These are phyloP conservation scores for Cymbopogon flexuosus DNA, from an alignment of 202 grass and related monocot species.

Conservation along the genomic window DNA sequence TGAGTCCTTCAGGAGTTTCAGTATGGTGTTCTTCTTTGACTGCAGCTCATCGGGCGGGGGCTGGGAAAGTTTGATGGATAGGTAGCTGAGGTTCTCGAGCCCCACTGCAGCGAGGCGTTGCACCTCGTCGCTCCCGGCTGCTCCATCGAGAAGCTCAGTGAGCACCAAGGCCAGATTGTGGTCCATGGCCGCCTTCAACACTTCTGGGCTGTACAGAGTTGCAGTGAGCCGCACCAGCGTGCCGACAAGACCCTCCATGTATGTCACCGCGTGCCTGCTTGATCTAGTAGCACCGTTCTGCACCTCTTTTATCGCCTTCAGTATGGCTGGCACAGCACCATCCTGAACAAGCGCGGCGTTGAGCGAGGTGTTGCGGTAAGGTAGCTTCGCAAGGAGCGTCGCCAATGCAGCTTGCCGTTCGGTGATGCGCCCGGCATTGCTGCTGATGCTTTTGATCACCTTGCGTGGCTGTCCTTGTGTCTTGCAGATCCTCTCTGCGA, in stretches of 20 bases:
- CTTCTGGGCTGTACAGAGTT: conserved; percentile 62
- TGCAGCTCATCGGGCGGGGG: conserved; percentile 35
- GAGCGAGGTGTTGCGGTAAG: conserved; percentile 63
- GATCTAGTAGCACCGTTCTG: conserved; percentile 36
- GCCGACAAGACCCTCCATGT: conserved; percentile 68
- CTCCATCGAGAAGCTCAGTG: conserved; percentile 41
- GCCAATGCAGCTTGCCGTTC: conserved; percentile 53
- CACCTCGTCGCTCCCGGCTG: conserved; percentile 50
- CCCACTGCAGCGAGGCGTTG: conserved; percentile 64
- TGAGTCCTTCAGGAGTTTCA: conserved; percentile 37
- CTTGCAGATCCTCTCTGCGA: conserved; percentile 71
- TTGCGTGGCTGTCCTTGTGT: conserved; percentile 53
- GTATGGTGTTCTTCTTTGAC: conserved; percentile 46
- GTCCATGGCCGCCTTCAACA: conserved; percentile 47
- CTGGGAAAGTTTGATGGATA: conserved; percentile 67
- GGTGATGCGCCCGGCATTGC: conserved; percentile 34
- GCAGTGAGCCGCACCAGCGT: conserved; percentile 66
- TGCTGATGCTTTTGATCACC: conserved; percentile 50
- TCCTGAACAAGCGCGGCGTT: conserved; percentile 64
- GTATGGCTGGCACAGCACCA: conserved; percentile 39
- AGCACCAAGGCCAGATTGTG: conserved; percentile 51
- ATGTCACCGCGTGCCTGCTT: conserved; percentile 45
- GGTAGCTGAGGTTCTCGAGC: conserved; percentile 74
- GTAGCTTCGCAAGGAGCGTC: conserved; percentile 63
- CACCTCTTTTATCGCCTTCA: conserved; percentile 51